Conservation (phyloP, 176 grass and related monocot genomes). For the Zea luxurians region DNA sequence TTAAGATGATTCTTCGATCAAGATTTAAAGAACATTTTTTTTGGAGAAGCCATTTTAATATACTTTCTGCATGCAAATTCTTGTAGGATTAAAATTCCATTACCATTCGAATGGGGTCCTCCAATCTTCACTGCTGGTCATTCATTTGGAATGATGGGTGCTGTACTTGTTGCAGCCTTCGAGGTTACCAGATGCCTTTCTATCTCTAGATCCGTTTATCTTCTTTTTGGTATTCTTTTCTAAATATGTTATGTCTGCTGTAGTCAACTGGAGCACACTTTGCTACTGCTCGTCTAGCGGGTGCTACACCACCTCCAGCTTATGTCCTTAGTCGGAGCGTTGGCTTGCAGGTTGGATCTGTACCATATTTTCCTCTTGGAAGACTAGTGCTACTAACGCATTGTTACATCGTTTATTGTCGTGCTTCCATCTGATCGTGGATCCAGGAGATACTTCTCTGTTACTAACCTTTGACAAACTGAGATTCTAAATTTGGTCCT, state of each 20-base stretch:
- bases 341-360: slow-evolving; percentile 76
- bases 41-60: slow-evolving; percentile 24
- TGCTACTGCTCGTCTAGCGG: slow-evolving; percentile 85
- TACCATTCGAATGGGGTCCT: slow-evolving; percentile 90
- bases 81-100: slow-evolving; percentile 89
- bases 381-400: not conserved
- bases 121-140: slow-evolving; percentile 94
- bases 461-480: slow-evolving; percentile 24
- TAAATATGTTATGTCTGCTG: slow-evolving; percentile 24
- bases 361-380: slow-evolving; percentile 23
- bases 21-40: slow-evolving; percentile 3
- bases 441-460: not conserved
- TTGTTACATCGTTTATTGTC: not conserved
- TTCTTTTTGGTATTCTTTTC: slow-evolving; percentile 28
- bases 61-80: slow-evolving; percentile 31
- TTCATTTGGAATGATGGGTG: slow-evolving; percentile 99
- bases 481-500: slow-evolving; percentile 26
- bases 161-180: slow-evolving; percentile 92
- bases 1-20: not conserved
- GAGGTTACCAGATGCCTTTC: slow-evolving; percentile 58
- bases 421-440: not conserved
- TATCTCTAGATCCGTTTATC: slow-evolving; percentile 1
- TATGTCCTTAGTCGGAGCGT: slow-evolving; percentile 85
- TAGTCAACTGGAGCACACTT: slow-evolving; percentile 93
- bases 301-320: slow-evolving; percentile 87